Base-by-base conservation (phyloP, 2,329 filamentous ascomycete species). In the Phaeosphaeriaceae sp. region DNA sequence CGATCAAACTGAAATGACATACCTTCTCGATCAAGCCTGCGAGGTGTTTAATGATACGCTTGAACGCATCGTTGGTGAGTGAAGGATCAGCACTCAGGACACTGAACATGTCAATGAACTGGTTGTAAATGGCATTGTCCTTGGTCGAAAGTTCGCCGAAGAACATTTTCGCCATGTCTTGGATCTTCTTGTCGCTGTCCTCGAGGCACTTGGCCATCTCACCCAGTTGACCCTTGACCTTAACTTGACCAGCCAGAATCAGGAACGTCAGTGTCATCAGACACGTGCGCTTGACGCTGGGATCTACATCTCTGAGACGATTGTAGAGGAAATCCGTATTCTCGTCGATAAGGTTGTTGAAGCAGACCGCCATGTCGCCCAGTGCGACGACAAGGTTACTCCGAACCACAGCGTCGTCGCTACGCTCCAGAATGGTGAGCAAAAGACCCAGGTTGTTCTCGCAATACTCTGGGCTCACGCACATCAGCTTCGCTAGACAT, bases 121-220 rank as follows among this genome's bases (percentile, higher is more conserved):
- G 94, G 77, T 99, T 99, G 79, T 99, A 99, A 2, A 99, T 93
- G 2, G 95, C 95, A 74, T 99, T 99, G 77, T 99, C 95, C 82
- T 99, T 99, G 68, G 93, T 97, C 61, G 94, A 93, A 55, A 99
- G 86, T 79, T 99, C 95, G 0, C 93, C 94, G 79, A 99, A 99
- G 87, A 99, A 99, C 94, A 98, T 98, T 59, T 93, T 86, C 15
- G 93, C 92, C 73, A 99, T 86, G 74, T 99, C 95, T 0, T 94
- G 92, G 63, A 98, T 97, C 61, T 92, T 88, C 79, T 94, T 93
- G 74, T 99, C 96, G n/a, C 89, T 88, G 72, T 99, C 95, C 79
- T 99, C 95, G 28, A 99, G 86, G 68, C 95, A 99, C 81, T 99
- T 99, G 56, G 95, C 95, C 95, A 99, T 99, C 82, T 98, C 94